A percentile compares a stretch with the other conserved stretches of the same genome.
Conservation (phyloP, 2,329 filamentous ascomycete genomes). For the Aspergillus carbonarius region DNA sequence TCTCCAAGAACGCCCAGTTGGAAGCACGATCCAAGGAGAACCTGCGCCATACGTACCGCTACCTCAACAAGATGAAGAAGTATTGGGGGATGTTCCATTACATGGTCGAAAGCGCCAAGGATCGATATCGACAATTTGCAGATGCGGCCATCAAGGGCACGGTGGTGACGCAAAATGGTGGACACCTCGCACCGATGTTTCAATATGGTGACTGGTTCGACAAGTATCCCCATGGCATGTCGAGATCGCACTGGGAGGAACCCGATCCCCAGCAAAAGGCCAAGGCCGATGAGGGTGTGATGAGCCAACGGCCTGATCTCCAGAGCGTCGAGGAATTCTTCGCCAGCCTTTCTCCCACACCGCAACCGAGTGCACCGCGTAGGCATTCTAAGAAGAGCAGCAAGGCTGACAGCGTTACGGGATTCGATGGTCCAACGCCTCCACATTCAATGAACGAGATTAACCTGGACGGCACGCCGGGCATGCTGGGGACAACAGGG, state of each 20-base stretch:
- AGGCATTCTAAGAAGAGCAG: conserved; percentile 36
- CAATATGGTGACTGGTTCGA: conserved; percentile 99
- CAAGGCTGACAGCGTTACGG: conserved; percentile 23
- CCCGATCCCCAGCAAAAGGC: conserved; percentile 70
- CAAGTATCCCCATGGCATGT: conserved; percentile 88
- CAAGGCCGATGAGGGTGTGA: conserved; percentile 78
- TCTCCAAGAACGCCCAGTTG: conserved; percentile 75
- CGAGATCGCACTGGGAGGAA: conserved; percentile 78
- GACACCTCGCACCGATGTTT: conserved; percentile 65
- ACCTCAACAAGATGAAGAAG: conserved; percentile 90
- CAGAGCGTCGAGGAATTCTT: conserved; percentile 95
- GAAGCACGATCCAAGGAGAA: conserved; percentile 80
- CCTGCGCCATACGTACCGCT: conserved; percentile 82
- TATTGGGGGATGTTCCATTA: conserved; percentile 99
- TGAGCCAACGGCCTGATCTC: conserved; percentile 86
- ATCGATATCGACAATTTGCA: conserved; percentile 80
- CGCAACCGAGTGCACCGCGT: conserved; percentile 47
- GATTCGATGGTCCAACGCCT: conserved; percentile 28
- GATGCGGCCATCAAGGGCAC: conserved; percentile 72
- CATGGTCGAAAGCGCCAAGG: conserved; percentile 88
- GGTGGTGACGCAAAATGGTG: conserved; percentile 38
- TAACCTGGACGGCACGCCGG: conserved; percentile 30
- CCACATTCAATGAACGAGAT: conserved; percentile 29
- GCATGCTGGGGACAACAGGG: conserved; percentile 28
- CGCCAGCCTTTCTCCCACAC: conserved; percentile 69